Base-by-base conservation (phyloP, 345 rosid species). In the Salix brachista region DNA sequence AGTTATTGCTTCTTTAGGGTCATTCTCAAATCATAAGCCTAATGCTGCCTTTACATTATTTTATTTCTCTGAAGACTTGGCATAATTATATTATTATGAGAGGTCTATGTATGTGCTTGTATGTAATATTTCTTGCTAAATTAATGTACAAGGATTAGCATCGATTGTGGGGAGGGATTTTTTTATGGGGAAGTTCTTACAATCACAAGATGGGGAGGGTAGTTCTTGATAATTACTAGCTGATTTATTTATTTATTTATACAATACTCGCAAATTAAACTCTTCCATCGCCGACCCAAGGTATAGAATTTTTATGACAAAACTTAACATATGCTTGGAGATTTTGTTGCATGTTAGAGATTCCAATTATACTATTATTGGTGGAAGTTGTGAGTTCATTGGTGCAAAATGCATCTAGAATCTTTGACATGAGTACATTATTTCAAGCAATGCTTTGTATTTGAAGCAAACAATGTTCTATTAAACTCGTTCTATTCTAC, bases 21-120 rank as follows among this genome's bases (percentile, higher is more conserved):
- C 72, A 50, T 60, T 78, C 67, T 68, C 83, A 73, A 78, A 81
- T 78, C 80, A 77, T 75, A 76, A 75, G 75, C 67, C 48, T 61
- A 2, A 30, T 65, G 77, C 66, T 30, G 26, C 60, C 32, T 32
- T 65, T 68, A 26, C 30, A 11, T 69, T 78, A 67, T 78, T 78
- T 68, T 60, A 67, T 70, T 17, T 18, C 19, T 41, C 16, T 46
- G 14, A 46, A 46, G 12, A 10, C 14, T 4, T 67, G 9, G 5
- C 44, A 65, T 58, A 25, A 28, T 58, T 74, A 73, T 32, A 67
- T 60, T 56, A 80, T 74, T 11, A 41, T 41, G 46, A 41, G 46
- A 41, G 46, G 46, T 41, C 46, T 41, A 10, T 41, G 3, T 10
- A 11, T 41, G 44, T 39, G 61, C 1, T 56, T 56, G 18, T 56